phyloP scores from a whole-genome alignment of 1,284 basidiomycete genomes.

The Melampsora abietis-canadensis region DNA sequence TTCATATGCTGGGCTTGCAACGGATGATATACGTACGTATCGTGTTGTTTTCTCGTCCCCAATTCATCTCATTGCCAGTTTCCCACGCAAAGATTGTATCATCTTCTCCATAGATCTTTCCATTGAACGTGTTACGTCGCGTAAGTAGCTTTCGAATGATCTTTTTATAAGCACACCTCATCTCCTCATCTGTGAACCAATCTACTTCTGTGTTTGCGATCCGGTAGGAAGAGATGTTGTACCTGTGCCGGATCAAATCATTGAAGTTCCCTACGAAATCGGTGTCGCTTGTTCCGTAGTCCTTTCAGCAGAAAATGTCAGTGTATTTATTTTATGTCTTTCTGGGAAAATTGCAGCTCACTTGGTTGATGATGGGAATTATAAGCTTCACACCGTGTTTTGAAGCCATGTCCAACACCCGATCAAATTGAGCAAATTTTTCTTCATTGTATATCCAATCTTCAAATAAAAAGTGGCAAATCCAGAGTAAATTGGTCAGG shows the following conservation, averaged over 20 bases:
- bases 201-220: not conserved
- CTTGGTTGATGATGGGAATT: constrained; percentile 10
- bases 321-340: not conserved
- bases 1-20: not conserved
- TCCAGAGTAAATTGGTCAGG: not conserved
- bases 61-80: constrained; percentile 17
- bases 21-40: not conserved
- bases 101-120: constrained; percentile 1
- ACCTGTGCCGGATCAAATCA: constrained; percentile 7
- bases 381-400: constrained; percentile 6
- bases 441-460: constrained; percentile 14
- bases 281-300: not conserved
- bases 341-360: not conserved
- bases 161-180: not conserved
- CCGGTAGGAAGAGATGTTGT: not conserved
- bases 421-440: constrained; percentile 8
- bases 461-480: not conserved
- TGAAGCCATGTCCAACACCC: not conserved
- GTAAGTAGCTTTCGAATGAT: constrained; percentile 1
- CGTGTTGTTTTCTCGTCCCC: constrained; percentile 1
- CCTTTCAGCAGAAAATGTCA: not conserved
- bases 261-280: constrained; percentile 12
- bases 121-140: constrained; percentile 9
- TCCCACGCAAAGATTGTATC: constrained; percentile 4
- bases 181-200: constrained; percentile 1